Evolutionary conservation across 805 yeast species (phyloP).

Genomic region (Lachancea waltii): DNA sequence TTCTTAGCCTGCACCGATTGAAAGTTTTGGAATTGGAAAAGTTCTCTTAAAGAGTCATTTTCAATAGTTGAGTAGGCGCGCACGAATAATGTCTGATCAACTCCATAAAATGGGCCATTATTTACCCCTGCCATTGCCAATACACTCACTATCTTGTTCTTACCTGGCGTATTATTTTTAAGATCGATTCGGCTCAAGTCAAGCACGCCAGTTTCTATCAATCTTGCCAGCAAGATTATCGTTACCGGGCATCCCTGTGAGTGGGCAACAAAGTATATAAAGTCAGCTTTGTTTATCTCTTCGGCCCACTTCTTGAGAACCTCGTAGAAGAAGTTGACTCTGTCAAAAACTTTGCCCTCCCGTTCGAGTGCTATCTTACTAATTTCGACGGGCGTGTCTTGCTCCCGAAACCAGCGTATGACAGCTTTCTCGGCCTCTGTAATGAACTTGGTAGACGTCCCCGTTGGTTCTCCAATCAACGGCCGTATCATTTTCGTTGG

Average conservation of each 20-base stretch:
- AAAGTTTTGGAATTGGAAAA: slow-evolving; percentile 81
- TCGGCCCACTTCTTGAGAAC: slow-evolving; percentile 61
- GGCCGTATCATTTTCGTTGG: slow-evolving; percentile 84
- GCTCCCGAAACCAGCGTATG: slow-evolving; percentile 51
- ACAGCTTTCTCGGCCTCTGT: slow-evolving; percentile 82
- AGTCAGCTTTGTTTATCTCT: slow-evolving; percentile 59
- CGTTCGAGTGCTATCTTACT: slow-evolving; percentile 90
- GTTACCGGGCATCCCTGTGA: slow-evolving; percentile 96
- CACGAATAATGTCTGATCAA: slow-evolving; percentile 77
- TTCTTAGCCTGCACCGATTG: slow-evolving; percentile 65
- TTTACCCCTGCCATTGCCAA: slow-evolving; percentile 95
- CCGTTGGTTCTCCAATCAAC: slow-evolving; percentile 90
- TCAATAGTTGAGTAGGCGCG: slow-evolving; percentile 89
- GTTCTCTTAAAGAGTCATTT: slow-evolving; percentile 74
- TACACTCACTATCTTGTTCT: slow-evolving; percentile 59
- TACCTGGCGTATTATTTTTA: too few relatives aligned
- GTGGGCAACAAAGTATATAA: slow-evolving; percentile 86
- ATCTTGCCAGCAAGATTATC: slow-evolving; percentile 63
- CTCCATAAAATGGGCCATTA: slow-evolving; percentile 89
- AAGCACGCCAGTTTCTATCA: slow-evolving; percentile 54
- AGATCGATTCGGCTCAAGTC: slow-evolving; percentile 32
- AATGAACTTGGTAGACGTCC: slow-evolving; percentile 86
- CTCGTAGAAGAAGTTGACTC: slow-evolving; percentile 75
- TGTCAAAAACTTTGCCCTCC: slow-evolving; percentile 82
- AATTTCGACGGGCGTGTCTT: slow-evolving; percentile 43